Evolutionary conservation across 2,329 filamentous ascomycete genomes (phyloP).

Genomic region (Colletotrichum abscissum): DNA sequence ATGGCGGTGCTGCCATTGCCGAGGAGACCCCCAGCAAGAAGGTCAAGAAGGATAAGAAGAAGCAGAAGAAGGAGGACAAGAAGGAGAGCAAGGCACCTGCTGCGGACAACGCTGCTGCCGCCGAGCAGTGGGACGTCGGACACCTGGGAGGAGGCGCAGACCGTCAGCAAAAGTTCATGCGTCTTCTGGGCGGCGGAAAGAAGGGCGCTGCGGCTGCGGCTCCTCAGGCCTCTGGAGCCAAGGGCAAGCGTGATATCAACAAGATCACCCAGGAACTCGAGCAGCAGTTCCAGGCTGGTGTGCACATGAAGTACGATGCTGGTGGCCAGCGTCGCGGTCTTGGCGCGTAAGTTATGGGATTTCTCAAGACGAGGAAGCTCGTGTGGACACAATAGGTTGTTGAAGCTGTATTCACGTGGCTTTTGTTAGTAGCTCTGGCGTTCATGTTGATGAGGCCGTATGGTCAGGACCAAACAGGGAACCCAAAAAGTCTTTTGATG

Average conservation of each 20-base stretch:
- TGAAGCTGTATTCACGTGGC: conserved; percentile 1
- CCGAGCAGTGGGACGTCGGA: conserved; percentile 64
- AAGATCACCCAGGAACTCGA: conserved; percentile 65
- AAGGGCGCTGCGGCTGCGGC: conserved; percentile 44
- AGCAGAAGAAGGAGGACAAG: conserved; percentile 36
- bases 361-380: not conserved
- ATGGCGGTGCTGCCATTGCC: conserved; percentile 31
- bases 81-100: conserved; percentile 38
- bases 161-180: conserved; percentile 67
- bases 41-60: conserved; percentile 40
- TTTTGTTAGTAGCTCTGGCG: conserved; percentile 13
- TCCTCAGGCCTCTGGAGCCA: conserved; percentile 21
- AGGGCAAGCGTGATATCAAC: conserved; percentile 43
- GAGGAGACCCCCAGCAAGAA: conserved; percentile 42
- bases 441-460: conserved; percentile 7
- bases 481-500: conserved; percentile 12
- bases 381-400: conserved; percentile 17
- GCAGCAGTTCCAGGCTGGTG: conserved; percentile 66
- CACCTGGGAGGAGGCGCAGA: conserved; percentile 61
- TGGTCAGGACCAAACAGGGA: not conserved
- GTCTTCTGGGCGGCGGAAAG: conserved; percentile 66
- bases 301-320: conserved; percentile 65
- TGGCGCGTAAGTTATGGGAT: conserved; percentile 53
- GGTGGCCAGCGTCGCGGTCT: conserved; percentile 62
- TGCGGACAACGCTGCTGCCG: conserved; percentile 35